Percentiles rank a stretch among this genome's conserved stretches.
Conservation (phyloP, 352 stramenopile genomes). For the Halophytophthora polymorphica region DNA sequence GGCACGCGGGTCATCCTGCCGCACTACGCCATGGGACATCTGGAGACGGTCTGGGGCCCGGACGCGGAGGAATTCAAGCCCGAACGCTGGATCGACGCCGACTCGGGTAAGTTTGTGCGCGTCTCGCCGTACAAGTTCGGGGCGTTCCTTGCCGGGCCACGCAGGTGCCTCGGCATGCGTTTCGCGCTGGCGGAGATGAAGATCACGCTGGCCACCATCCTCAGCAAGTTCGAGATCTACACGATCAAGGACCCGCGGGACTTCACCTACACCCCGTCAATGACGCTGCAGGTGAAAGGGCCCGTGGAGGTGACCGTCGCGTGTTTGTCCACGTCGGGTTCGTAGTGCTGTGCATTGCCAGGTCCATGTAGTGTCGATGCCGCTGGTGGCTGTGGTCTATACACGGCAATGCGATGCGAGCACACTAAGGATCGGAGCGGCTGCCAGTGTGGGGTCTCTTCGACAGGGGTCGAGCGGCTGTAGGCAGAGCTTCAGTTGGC, state of each 20-base stretch:
- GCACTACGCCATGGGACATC: slow-evolving; percentile 54
- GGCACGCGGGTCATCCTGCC: slow-evolving; percentile 54
- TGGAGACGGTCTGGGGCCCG: slow-evolving; percentile 34
- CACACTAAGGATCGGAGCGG: too few relatives aligned
- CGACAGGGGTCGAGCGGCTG: too few relatives aligned
- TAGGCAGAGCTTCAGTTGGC: too few relatives aligned
- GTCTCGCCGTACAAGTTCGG: slow-evolving; percentile 37
- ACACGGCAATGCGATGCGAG: too few relatives aligned
- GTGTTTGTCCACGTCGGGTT: neutral
- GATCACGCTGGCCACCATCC: slow-evolving; percentile 38
- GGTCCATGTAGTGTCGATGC: too few relatives aligned
- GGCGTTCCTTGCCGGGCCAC: slow-evolving; percentile 37
- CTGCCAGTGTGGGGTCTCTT: too few relatives aligned
- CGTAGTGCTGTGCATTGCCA: neutral
- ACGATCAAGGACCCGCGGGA: slow-evolving; percentile 27
- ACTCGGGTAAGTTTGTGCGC: slow-evolving; percentile 19
- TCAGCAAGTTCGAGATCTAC: slow-evolving; percentile 46
- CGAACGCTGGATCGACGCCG: slow-evolving; percentile 54
- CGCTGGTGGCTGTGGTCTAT: too few relatives aligned
- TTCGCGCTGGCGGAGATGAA: slow-evolving; percentile 31
- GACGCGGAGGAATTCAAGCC: slow-evolving; percentile 58
- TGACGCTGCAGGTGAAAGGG: slow-evolving; percentile 44
- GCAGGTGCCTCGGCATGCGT: slow-evolving; percentile 42
- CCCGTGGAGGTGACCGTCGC: slow-evolving; percentile 16
- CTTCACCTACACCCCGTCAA: slow-evolving; percentile 44